phyloP scores from a whole-genome alignment of 2,329 filamentous ascomycete genomes.

The Mariannaea elegans region DNA sequence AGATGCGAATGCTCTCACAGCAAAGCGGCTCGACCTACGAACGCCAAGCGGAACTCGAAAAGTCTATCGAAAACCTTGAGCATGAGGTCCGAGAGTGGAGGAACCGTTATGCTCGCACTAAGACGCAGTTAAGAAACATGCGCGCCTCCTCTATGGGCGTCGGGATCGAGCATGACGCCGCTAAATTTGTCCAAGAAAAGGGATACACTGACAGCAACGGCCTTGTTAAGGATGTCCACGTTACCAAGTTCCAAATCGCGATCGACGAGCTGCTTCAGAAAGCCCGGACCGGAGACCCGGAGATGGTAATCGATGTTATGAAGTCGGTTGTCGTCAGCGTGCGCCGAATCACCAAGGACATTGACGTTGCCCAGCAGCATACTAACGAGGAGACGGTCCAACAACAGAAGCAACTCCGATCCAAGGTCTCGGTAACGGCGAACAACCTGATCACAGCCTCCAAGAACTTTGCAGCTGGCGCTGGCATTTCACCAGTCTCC shows the following conservation, averaged over 20 bases:
- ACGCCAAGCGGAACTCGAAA: slow-evolving; percentile 80
- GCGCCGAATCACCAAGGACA: slow-evolving; percentile 83
- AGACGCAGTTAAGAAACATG: slow-evolving; percentile 85
- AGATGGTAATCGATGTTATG: slow-evolving; percentile 83
- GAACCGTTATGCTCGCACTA: slow-evolving; percentile 84
- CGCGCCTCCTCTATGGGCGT: slow-evolving; percentile 83
- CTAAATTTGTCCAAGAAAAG: slow-evolving; percentile 70
- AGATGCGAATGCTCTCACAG: slow-evolving; percentile 88
- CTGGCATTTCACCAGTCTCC: slow-evolving; percentile 90
- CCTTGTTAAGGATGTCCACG: slow-evolving; percentile 87
- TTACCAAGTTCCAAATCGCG: slow-evolving; percentile 94
- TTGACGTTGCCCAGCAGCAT: slow-evolving; percentile 66
- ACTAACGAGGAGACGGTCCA: slow-evolving; percentile 61
- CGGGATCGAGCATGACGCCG: slow-evolving; percentile 73
- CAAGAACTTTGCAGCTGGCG: slow-evolving; percentile 86
- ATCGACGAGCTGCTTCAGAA: slow-evolving; percentile 88
- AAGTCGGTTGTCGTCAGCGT: slow-evolving; percentile 86
- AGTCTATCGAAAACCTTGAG: slow-evolving; percentile 79
- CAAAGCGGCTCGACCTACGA: slow-evolving; percentile 82
- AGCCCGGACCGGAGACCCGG: slow-evolving; percentile 77
- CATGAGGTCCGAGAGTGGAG: slow-evolving; percentile 90
- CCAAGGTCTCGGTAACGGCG: slow-evolving; percentile 87
- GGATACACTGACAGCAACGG: slow-evolving; percentile 77
- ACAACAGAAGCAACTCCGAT: slow-evolving; percentile 76
- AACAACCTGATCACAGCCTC: slow-evolving; percentile 96